Percentiles rank a stretch among this genome's conserved stretches.
These are phyloP conservation scores for Pyracantha coccinea DNA, from an alignment of 331 rosid genomes.

Conservation along the genomic window DNA sequence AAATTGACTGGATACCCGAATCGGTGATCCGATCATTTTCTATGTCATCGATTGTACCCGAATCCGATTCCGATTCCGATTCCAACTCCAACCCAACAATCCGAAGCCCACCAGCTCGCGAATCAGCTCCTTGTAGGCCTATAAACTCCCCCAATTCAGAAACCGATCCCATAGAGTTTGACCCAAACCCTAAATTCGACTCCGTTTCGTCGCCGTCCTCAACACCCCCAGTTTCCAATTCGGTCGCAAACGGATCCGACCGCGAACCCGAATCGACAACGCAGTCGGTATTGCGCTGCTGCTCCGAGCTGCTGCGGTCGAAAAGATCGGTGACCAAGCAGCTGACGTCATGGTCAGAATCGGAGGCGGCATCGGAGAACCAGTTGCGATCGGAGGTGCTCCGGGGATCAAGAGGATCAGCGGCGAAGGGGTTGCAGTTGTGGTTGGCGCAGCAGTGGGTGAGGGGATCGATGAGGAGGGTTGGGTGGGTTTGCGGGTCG, in stretches of 20 bases:
- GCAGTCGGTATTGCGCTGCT: slow-evolving; percentile 1
- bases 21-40: slow-evolving; percentile 39
- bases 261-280: slow-evolving; percentile 7
- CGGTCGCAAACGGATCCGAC: slow-evolving; percentile 24
- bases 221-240: slow-evolving; percentile 19
- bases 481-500: background rate
- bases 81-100: slow-evolving; percentile 51
- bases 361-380: slow-evolving; percentile 48
- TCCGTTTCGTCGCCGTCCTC: slow-evolving; percentile 20
- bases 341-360: slow-evolving; percentile 46
- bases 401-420: slow-evolving; percentile 20
- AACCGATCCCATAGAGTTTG: slow-evolving; percentile 16
- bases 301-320: slow-evolving; percentile 20
- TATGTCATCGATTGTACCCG: slow-evolving; percentile 13
- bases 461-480: slow-evolving; percentile 1
- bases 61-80: slow-evolving; percentile 52
- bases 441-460: slow-evolving; percentile 13
- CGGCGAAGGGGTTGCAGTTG: slow-evolving; percentile 40
- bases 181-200: slow-evolving; percentile 26
- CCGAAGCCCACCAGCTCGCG: slow-evolving; percentile 28
- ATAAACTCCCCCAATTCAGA: slow-evolving; percentile 1
- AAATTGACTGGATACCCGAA: slow-evolving; percentile 37
- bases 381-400: slow-evolving; percentile 18
- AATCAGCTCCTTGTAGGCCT: too few relatives aligned
- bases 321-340: slow-evolving; percentile 79